Percentiles rank a stretch among this genome's conserved stretches.
Evolutionary conservation across 1,284 basidiomycete species (phyloP).

Genomic region (Blastosporella zonata): DNA sequence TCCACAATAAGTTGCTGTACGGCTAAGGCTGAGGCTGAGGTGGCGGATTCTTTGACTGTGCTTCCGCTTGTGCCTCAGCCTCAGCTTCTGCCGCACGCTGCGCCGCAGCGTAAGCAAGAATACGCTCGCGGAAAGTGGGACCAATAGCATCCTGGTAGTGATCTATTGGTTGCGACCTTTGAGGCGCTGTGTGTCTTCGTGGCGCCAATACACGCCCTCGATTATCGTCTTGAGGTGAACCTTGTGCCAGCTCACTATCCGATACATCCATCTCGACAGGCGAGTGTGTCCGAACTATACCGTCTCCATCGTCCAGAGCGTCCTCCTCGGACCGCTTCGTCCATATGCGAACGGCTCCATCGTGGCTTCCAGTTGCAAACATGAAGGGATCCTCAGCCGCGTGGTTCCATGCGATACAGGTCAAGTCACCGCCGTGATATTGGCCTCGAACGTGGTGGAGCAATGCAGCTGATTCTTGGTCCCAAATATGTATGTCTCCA

Average conservation of each 20-base stretch:
- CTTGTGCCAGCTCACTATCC: neutral
- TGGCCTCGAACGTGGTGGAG: conserved; percentile 65
- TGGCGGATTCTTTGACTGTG: neutral
- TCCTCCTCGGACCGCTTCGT: conserved; percentile 34
- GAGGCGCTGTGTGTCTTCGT: neutral
- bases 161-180: conserved; percentile 1
- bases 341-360: conserved; percentile 72
- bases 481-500: conserved; percentile 84
- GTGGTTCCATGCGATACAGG: conserved; percentile 76
- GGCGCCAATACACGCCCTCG: neutral
- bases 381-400: conserved; percentile 65
- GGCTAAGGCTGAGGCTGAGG: neutral
- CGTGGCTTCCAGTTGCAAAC: conserved; percentile 77
- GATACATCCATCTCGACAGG: conserved; percentile 15
- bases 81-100: conserved; percentile 10
- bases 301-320: neutral
- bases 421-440: conserved; percentile 61
- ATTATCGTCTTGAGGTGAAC: no score
- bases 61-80: neutral
- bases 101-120: conserved; percentile 16
- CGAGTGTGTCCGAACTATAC: conserved; percentile 18
- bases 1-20: no score
- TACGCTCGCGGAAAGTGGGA: conserved; percentile 10
- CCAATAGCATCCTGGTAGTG: conserved; percentile 3
- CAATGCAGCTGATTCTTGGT: conserved; percentile 66